Percentiles rank a stretch among this genome's conserved stretches.
phyloP scores from a whole-genome alignment of 768 basidiomycete genomes.

The Amanita fuliginea region DNA sequence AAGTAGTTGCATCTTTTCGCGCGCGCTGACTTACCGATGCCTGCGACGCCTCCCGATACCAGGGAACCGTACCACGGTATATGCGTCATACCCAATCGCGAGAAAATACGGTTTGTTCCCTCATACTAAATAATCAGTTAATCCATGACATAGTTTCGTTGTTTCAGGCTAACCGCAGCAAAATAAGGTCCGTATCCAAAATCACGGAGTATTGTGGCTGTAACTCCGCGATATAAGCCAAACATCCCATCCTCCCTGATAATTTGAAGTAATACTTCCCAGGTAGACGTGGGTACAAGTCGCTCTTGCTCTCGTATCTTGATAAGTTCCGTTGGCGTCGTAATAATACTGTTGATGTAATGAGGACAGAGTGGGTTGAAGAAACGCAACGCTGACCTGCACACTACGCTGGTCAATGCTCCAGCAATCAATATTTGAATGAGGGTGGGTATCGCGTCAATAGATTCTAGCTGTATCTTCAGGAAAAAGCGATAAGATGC shows the following conservation, averaged over 20 bases:
- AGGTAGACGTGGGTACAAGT: constrained; percentile 34
- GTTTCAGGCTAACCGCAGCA: constrained; percentile 41
- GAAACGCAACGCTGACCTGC: constrained; percentile 44
- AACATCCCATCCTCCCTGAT: constrained; percentile 41
- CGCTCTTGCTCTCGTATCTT: constrained; percentile 76
- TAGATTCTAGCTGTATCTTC: constrained; percentile 44
- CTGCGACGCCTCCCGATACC: constrained; percentile 67
- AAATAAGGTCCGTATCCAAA: constrained; percentile 84
- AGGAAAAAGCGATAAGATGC: constrained; percentile 75
- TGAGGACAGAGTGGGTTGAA: not conserved
- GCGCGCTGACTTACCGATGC: constrained; percentile 30
- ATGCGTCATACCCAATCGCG: constrained; percentile 19
- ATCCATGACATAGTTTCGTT: not conserved
- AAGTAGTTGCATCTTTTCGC: not conserved
- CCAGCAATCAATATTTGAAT: constrained; percentile 71
- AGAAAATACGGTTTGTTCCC: constrained; percentile 44
- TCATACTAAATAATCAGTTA: constrained; percentile 37
- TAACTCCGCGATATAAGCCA: constrained; percentile 71
- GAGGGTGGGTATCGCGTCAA: constrained; percentile 45
- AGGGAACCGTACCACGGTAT: constrained; percentile 48
- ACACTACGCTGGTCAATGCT: constrained; percentile 65
- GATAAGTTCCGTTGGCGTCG: constrained; percentile 78
- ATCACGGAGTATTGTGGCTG: constrained; percentile 67
- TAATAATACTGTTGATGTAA: constrained; percentile 40
- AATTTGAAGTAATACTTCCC: constrained; percentile 45